A percentile compares a stretch with the other conserved stretches of the same genome.
phyloP scores from a whole-genome alignment of 345 rosid genomes.

The Heritiera littoralis region DNA sequence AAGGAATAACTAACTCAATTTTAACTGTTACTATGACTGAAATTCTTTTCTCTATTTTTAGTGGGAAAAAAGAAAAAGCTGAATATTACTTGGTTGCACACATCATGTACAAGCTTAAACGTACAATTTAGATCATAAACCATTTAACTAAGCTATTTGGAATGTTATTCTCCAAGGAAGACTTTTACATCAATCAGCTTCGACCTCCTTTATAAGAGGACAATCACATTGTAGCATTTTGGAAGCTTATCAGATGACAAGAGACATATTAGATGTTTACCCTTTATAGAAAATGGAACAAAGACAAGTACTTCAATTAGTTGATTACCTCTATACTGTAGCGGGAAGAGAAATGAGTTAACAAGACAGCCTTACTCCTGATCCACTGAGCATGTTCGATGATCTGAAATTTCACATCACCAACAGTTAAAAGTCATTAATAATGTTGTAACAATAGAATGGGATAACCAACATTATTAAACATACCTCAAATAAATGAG shows the following conservation, averaged over 20 bases:
- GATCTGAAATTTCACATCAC: conserved; percentile 47
- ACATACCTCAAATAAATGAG: conserved; percentile 79
- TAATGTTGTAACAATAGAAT: neutral
- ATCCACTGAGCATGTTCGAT: conserved; percentile 89
- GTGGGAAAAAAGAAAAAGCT: neutral
- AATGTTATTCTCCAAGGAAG: conserved; percentile 2
- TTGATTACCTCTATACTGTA: conserved; percentile 70
- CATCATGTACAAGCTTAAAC: neutral
- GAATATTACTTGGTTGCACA: too few relatives aligned
- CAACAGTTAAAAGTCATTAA: conserved; percentile 14
- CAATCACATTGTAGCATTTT: neutral
- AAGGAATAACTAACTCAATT: neutral
- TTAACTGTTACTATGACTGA: neutral
- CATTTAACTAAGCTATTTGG: neutral
- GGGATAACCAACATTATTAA: too few relatives aligned
- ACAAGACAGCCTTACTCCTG: conserved; percentile 64
- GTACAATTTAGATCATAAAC: neutral
- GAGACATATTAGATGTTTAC: neutral
- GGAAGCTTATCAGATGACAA: neutral
- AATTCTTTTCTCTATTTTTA: neutral
- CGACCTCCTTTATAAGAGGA: neutral
- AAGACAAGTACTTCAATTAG: conserved; percentile 18
- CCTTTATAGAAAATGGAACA: neutral
- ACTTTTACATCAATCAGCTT: neutral
- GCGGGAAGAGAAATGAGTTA: conserved; percentile 94